Conservation (phyloP, 129 eudicot genomes). For the Helianthus annuus region HanXRQr2.0-SUNRISE NC_035438.2:39920353-39920852, state of each 20-base stretch:
- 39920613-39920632: constrained; percentile 67
- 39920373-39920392: neutral
- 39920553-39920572: neutral
- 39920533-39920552: neutral
- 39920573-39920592: constrained; percentile 37
- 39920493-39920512: neutral
- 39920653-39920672: constrained; percentile 45
- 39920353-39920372: neutral
- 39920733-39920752: constrained; percentile 56
- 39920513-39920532: neutral
- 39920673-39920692: constrained; percentile 45
- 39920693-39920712: constrained; percentile 44
- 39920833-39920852: constrained; percentile 69
- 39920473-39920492: neutral
- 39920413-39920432: neutral
- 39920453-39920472: neutral
- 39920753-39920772: constrained; percentile 84
- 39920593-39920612: constrained; percentile 47
- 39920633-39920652: constrained; percentile 50
- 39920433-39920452: neutral
- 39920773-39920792: constrained; percentile 90
- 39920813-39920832: constrained; percentile 62
- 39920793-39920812: constrained; percentile 83
- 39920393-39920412: neutral
- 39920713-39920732: constrained; percentile 32